These are phyloP conservation scores for Ceratobasidium sp. DNA, from an alignment of 1,284 basidiomycete genomes.

Conservation along the genomic window DNA sequence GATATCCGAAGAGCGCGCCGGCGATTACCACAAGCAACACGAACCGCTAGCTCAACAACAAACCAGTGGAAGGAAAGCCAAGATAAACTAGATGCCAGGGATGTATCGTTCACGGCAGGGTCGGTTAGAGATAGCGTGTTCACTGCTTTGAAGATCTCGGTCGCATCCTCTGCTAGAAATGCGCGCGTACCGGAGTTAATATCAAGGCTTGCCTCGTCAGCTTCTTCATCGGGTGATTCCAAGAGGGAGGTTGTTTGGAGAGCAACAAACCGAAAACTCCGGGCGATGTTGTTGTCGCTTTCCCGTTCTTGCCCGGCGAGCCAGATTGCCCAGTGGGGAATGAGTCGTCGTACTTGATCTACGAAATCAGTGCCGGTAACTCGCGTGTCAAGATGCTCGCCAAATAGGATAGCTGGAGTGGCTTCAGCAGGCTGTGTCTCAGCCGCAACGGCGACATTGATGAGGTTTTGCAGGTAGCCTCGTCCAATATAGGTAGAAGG, in stretches of 20 bases:
- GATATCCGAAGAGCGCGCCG: constrained; percentile 51
- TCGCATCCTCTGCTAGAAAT: constrained; percentile 32
- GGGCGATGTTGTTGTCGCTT: constrained; percentile 14
- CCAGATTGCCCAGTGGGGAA: constrained; percentile 29
- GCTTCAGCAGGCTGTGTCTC: constrained; percentile 8
- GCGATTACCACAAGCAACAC: constrained; percentile 51
- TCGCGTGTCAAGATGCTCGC: constrained; percentile 35
- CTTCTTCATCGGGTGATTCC: neutral
- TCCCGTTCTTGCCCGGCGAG: constrained; percentile 8
- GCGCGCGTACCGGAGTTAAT: neutral
- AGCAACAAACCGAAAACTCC: constrained; percentile 35
- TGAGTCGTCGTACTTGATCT: constrained; percentile 15
- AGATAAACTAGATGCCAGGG: neutral
- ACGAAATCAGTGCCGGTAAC: constrained; percentile 30
- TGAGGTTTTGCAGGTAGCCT: constrained; percentile 29
- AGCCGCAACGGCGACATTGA: constrained; percentile 1
- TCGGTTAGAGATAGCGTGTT: constrained; percentile 11
- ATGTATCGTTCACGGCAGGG: constrained; percentile 28
- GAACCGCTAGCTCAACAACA: constrained; percentile 69
- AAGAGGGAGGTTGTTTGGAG: constrained; percentile 16
- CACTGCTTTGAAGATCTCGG: constrained; percentile 22
- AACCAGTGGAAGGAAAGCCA: constrained; percentile 71
- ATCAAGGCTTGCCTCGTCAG: constrained; percentile 11
- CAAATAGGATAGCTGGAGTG: constrained; percentile 30
- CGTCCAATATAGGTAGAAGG: constrained; percentile 36